Evolutionary conservation across 495 filamentous ascomycete genomes (phyloP).

Genomic region (Penicilliopsis zonata): DNA sequence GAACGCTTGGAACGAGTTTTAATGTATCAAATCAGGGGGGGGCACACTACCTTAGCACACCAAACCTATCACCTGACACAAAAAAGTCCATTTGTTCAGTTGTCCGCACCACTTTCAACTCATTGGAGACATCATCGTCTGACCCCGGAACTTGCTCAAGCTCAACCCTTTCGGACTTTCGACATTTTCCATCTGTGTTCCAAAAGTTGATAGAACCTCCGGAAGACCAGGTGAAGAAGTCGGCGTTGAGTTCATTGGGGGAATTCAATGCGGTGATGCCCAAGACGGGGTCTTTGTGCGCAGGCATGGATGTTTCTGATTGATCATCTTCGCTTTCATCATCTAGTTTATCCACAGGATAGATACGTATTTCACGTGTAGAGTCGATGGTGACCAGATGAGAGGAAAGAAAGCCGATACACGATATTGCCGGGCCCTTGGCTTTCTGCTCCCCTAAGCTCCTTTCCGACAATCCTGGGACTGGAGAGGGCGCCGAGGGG

Average conservation of each 20-base stretch:
- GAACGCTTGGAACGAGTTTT: neutral
- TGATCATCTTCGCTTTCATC: conserved; percentile 20
- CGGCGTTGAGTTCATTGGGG: conserved; percentile 44
- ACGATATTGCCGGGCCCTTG: conserved; percentile 33
- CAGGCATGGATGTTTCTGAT: conserved; percentile 36
- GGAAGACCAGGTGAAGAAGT: conserved; percentile 80
- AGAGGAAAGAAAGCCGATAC: conserved; percentile 57
- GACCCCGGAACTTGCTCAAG: conserved; percentile 50
- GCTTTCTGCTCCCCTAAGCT: conserved; percentile 10
- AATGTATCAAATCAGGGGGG: conserved; percentile 3
- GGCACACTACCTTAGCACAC: conserved; percentile 56
- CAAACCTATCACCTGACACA: conserved; percentile 73
- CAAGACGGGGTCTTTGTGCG: conserved; percentile 66
- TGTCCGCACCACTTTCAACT: conserved; percentile 58
- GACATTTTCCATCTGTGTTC: conserved; percentile 58
- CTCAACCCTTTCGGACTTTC: conserved; percentile 47
- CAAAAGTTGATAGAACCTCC: conserved; percentile 72
- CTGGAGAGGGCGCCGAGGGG: conserved; percentile 13
- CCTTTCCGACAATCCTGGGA: conserved; percentile 10
- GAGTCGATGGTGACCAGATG: conserved; percentile 67
- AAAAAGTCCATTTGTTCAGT: conserved; percentile 49
- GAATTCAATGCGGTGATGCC: conserved; percentile 54
- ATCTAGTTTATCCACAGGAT: conserved; percentile 17
- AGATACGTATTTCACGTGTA: conserved; percentile 60
- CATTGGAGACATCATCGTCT: conserved; percentile 55